Percentiles rank a stretch among this genome's conserved stretches.
phyloP scores from a whole-genome alignment of 345 rosid species.

The Salix caprea region DNA sequence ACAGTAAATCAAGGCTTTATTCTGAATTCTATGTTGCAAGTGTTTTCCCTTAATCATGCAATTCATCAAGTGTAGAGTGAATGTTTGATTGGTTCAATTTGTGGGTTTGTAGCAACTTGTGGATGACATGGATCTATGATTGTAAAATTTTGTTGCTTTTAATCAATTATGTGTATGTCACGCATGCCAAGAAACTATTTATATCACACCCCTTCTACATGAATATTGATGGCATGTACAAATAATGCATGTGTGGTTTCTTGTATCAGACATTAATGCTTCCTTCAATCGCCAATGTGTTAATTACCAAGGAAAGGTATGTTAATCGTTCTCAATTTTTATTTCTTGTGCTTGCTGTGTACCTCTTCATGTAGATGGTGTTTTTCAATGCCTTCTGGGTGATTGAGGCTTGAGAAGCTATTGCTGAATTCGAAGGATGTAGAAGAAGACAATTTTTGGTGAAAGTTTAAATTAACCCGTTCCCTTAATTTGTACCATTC shows the following conservation, averaged over 20 bases:
- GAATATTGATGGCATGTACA: neutral
- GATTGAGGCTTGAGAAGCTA: neutral
- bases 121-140: neutral
- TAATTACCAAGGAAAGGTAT: slow-evolving; percentile 82
- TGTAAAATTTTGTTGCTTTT: neutral
- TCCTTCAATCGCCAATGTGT: slow-evolving; percentile 60
- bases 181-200: neutral
- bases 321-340: slow-evolving; percentile 14
- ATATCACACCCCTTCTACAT: neutral
- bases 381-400: neutral
- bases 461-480: neutral
- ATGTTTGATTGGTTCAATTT: neutral
- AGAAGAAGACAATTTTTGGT: neutral
- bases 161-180: neutral
- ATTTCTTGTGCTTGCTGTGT: neutral
- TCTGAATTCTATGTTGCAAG: neutral
- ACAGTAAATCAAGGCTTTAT: neutral
- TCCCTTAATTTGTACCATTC: no score
- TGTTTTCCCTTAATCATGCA: neutral
- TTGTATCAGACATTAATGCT: slow-evolving; percentile 69
- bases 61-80: neutral
- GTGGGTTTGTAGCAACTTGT: neutral
- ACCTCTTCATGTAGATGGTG: neutral
- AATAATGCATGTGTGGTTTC: slow-evolving; percentile 10
- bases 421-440: neutral